Percentiles rank a stretch among this genome's conserved stretches.
These are phyloP conservation scores for Cudoniella acicularis DNA, from an alignment of 495 filamentous ascomycete species.

Conservation along the genomic window DNA sequence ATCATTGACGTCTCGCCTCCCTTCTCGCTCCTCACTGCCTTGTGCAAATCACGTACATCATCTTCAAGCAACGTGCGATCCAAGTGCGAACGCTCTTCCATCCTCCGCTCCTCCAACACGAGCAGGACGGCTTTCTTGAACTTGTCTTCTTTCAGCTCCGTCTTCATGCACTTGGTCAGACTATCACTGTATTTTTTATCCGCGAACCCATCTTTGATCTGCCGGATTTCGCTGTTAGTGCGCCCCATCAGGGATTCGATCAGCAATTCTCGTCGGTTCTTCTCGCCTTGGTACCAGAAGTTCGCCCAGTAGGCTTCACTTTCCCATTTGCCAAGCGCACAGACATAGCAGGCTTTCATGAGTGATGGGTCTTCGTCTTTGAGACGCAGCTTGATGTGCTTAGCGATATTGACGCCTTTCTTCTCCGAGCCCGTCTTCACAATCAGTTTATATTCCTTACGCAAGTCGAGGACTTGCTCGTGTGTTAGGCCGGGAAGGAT, in stretches of 20 bases:
- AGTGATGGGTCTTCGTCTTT: conserved; percentile 62
- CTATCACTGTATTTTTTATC: conserved; percentile 90
- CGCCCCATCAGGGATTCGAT: conserved; percentile 92
- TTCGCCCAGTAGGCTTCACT: conserved; percentile 97
- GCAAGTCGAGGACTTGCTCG: conserved; percentile 79
- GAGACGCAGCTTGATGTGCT: conserved; percentile 83
- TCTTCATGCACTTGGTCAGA: conserved; percentile 80
- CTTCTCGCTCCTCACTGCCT: conserved; percentile 65
- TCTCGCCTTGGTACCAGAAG: conserved; percentile 93
- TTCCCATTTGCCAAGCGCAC: conserved; percentile 88
- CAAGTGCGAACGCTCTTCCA: conserved; percentile 59
- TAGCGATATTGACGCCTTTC: conserved; percentile 90
- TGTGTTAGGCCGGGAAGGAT: conserved; percentile 80
- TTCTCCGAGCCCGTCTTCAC: conserved; percentile 67
- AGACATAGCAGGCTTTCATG: conserved; percentile 86
- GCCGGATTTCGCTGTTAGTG: conserved; percentile 77
- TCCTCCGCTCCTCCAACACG: conserved; percentile 74
- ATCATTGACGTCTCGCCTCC: conserved; percentile 94
- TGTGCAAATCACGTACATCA: conserved; percentile 69
- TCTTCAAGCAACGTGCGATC: conserved; percentile 51
- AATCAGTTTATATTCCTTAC: conserved; percentile 83
- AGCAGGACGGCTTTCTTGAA: conserved; percentile 87
- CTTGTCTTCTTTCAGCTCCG: conserved; percentile 89
- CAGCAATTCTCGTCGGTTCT: conserved; percentile 77
- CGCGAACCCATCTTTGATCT: conserved; percentile 87